These are phyloP conservation scores for Lactarius deliciosus DNA, from an alignment of 768 basidiomycete genomes.

Conservation along the genomic window DNA sequence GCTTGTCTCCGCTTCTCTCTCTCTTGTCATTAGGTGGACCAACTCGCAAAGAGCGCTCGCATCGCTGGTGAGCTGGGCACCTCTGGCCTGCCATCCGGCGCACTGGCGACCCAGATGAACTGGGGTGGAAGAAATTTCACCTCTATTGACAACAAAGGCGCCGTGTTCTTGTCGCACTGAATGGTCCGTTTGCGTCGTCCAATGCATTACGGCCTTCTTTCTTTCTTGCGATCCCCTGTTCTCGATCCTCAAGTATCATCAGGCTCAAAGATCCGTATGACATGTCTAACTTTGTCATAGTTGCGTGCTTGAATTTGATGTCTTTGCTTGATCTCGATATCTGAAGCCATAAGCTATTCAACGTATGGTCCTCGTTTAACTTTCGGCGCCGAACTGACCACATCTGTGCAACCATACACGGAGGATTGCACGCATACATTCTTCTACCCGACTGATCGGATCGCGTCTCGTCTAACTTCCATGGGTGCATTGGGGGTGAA, in stretches of 20 bases:
- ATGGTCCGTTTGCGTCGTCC: neutral
- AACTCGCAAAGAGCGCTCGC: slow-evolving; percentile 54
- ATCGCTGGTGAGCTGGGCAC: slow-evolving; percentile 57
- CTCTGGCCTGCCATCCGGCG: slow-evolving; percentile 44
- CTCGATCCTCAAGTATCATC: neutral
- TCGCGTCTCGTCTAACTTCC: neutral
- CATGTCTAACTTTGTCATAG: neutral
- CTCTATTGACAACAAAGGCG: slow-evolving; percentile 47
- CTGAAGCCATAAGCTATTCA: neutral
- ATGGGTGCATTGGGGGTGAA: neutral
- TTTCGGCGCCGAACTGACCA: neutral
- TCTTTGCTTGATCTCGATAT: neutral
- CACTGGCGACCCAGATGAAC: slow-evolving; percentile 43
- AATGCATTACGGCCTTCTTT: neutral
- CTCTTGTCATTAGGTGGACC: slow-evolving; percentile 42
- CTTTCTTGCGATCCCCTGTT: neutral
- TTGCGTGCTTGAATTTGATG: neutral
- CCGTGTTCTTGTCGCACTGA: slow-evolving; percentile 16
- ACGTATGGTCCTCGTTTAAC: neutral
- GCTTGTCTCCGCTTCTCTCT: neutral
- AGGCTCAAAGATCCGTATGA: neutral
- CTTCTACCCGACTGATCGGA: neutral
- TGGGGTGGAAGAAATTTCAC: slow-evolving; percentile 47
- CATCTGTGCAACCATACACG: neutral
- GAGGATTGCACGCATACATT: neutral